phyloP scores from a whole-genome alignment of 768 basidiomycete genomes.

The Tricholoma flavovirens region DNA sequence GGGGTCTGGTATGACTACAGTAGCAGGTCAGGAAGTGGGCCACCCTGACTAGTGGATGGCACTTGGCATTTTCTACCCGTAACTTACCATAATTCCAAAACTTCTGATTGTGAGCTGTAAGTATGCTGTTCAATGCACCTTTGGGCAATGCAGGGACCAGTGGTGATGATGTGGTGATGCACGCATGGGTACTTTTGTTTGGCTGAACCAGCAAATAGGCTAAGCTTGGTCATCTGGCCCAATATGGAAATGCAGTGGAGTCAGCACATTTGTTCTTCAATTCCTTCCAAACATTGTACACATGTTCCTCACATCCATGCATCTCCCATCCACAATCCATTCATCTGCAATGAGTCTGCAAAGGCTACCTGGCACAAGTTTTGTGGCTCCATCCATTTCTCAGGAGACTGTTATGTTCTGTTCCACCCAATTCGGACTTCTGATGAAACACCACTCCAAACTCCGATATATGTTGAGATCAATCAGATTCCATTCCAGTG shows the following conservation, averaged over 20 bases:
- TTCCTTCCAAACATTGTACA: constrained; percentile 1
- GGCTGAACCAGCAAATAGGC: background rate
- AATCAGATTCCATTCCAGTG: too few species aligned
- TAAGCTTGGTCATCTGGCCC: constrained; percentile 1
- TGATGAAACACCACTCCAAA: too few species aligned
- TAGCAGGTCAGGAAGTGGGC: too few species aligned
- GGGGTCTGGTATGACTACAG: too few species aligned
- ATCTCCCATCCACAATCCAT: background rate
- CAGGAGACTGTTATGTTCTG: too few species aligned
- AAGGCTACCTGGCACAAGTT: background rate
- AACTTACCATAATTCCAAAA: background rate
- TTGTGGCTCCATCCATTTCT: background rate
- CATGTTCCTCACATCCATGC: constrained; percentile 1
- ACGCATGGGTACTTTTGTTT: background rate
- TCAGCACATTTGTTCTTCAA: background rate
- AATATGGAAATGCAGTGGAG: background rate
- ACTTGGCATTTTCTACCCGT: background rate
- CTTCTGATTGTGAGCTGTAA: background rate
- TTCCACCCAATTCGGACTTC: too few species aligned
- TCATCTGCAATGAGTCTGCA: constrained; percentile 1
- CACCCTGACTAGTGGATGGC: constrained; percentile 1
- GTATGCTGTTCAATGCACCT: background rate
- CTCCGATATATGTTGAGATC: too few species aligned
- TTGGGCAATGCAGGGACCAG: background rate
- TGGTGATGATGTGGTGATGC: background rate